A percentile compares a stretch with the other conserved stretches of the same genome.
These are phyloP conservation scores for Hibiscus mutabilis DNA, from an alignment of 345 rosid species.

Conservation along the genomic window DNA sequence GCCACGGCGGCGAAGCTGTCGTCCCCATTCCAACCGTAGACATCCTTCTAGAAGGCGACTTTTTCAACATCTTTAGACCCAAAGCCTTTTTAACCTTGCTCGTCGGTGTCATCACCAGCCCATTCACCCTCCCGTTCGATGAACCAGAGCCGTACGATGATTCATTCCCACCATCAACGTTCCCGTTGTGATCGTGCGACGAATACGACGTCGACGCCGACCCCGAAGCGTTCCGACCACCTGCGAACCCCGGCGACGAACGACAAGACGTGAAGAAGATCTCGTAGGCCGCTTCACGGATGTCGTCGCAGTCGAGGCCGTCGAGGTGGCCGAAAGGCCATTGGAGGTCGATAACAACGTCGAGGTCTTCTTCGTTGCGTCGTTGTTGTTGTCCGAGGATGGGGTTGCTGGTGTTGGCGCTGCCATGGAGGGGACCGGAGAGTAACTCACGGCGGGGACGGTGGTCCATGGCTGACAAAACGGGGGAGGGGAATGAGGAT, in stretches of 20 bases:
- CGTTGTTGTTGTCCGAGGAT: constrained; percentile 3
- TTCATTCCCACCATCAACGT: constrained; percentile 32
- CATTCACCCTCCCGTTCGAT: constrained; percentile 22
- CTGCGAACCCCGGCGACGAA: constrained; percentile 87
- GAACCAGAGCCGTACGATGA: constrained; percentile 10
- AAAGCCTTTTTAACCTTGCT: constrained; percentile 72
- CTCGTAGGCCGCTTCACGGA: constrained; percentile 88
- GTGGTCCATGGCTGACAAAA: constrained; percentile 34
- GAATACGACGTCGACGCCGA: constrained; percentile 33
- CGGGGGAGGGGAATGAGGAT: not conserved
- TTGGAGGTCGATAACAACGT: constrained; percentile 32
- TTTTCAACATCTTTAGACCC: constrained; percentile 72
- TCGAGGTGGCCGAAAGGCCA: constrained; percentile 75
- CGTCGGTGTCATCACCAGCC: constrained; percentile 72
- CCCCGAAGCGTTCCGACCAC: constrained; percentile 54
- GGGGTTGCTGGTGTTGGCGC: constrained; percentile 2
- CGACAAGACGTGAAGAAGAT: constrained; percentile 85
- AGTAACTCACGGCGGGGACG: constrained; percentile 43
- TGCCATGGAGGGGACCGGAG: constrained; percentile 34
- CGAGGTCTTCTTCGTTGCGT: not conserved
- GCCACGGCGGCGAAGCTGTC: constrained; percentile 20
- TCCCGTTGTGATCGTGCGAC: constrained; percentile 26
- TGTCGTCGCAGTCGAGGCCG: constrained; percentile 49
- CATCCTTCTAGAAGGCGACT: constrained; percentile 71
- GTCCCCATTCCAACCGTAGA: not conserved